Evolutionary conservation across 2,329 filamentous ascomycete species (phyloP).

Genomic region (Blastomyces gilchristii): DNA sequence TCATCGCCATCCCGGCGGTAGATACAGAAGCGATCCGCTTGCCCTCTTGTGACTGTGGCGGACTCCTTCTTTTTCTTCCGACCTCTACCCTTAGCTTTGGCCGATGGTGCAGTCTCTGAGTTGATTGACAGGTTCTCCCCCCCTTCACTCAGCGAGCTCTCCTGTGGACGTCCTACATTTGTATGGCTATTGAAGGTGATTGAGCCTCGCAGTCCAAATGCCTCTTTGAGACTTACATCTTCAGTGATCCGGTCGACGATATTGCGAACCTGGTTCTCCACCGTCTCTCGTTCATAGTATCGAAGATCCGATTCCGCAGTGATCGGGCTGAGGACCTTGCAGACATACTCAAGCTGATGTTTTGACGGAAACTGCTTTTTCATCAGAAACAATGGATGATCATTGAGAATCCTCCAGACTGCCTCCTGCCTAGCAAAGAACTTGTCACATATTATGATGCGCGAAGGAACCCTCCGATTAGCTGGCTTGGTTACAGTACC

Average conservation of each 20-base stretch:
- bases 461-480: conserved; percentile 10
- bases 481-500: conserved; percentile 14
- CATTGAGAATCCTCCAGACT: conserved; percentile 11
- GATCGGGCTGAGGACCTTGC: conserved; percentile 20
- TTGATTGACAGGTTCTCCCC: too few relatives aligned
- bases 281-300: conserved; percentile 25
- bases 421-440: conserved; percentile 8
- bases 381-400: conserved; percentile 9
- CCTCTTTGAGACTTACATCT: conserved; percentile 21
- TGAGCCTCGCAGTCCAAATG: conserved; percentile 26
- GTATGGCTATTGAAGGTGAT: conserved; percentile 32
- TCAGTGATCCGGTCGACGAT: conserved; percentile 23
- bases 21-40: conserved; percentile 11
- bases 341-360: conserved; percentile 13
- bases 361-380: conserved; percentile 11
- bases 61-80: neutral
- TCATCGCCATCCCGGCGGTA: conserved; percentile 15
- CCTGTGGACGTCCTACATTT: conserved; percentile 21
- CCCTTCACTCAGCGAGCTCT: conserved; percentile 13
- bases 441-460: conserved; percentile 10
- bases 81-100: neutral
- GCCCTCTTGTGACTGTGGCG: conserved; percentile 3
- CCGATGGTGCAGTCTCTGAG: too few relatives aligned
- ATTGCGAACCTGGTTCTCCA: conserved; percentile 30
- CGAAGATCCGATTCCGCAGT: conserved; percentile 29